Percentiles rank a stretch among this genome's conserved stretches.
These are phyloP conservation scores for Sarocladium oryzae DNA, from an alignment of 2,329 filamentous ascomycete genomes.

Conservation along the genomic window DNA sequence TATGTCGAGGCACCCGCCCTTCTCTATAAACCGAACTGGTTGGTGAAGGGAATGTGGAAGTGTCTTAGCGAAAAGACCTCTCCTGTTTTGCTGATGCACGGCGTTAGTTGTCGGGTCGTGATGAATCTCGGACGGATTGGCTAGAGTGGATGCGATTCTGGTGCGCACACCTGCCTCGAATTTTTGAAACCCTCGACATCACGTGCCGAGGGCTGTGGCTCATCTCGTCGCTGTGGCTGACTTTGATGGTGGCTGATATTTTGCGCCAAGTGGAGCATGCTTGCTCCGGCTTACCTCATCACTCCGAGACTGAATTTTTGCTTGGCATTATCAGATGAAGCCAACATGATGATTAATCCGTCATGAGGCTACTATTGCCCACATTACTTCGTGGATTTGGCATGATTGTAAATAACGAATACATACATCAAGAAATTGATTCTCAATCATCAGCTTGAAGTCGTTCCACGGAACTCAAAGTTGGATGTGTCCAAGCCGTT, in stretches of 20 bases:
- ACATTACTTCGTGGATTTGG: no score
- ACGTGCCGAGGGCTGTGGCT: conserved; percentile 22
- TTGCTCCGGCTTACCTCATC: no score
- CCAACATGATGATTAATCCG: no score
- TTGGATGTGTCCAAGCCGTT: neutral
- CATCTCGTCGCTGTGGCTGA: neutral
- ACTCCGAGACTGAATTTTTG: no score
- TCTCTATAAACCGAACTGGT: conserved; percentile 37
- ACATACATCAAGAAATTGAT: no score
- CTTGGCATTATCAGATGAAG: no score
- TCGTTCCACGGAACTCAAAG: neutral
- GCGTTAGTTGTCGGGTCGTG: conserved; percentile 33
- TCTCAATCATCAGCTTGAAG: no score
- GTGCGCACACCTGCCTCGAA: conserved; percentile 20
- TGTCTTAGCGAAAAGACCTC: conserved; percentile 42
- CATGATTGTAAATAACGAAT: no score
- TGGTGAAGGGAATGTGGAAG: conserved; percentile 33
- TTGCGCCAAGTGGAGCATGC: no score
- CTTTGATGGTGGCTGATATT: no score
- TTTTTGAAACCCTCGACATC: conserved; percentile 19
- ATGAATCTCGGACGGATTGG: conserved; percentile 23
- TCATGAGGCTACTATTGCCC: no score
- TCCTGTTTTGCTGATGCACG: conserved; percentile 33
- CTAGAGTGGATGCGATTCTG: conserved; percentile 28
- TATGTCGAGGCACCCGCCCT: conserved; percentile 37